Percentiles rank a stretch among this genome's conserved stretches.
Evolutionary conservation across 176 grass and related monocot species (phyloP).

Genomic region (Oryza officinalis): DNA sequence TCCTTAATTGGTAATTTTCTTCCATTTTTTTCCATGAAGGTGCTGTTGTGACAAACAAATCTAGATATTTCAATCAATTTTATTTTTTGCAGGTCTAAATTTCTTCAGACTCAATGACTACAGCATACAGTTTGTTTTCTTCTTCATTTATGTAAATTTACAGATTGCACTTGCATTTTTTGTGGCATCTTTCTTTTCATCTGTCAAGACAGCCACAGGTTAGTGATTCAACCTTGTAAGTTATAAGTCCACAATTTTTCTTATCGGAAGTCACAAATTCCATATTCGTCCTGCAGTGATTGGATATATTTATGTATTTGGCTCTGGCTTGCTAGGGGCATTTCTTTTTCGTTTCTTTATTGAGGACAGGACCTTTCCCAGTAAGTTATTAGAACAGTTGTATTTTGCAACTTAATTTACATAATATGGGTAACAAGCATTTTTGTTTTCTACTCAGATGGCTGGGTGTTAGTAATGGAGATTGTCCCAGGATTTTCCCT

Average conservation of each 20-base stretch:
- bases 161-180: conserved; percentile 70
- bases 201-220: conserved; percentile 64
- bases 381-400: conserved; percentile 48
- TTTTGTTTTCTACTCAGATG: conserved; percentile 32
- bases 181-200: conserved; percentile 53
- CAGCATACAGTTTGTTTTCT: conserved; percentile 58
- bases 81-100: conserved; percentile 54
- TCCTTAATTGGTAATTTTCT: conserved; percentile 38
- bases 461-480: conserved; percentile 63
- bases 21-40: neutral
- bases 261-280: conserved; percentile 18
- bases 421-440: conserved; percentile 21
- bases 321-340: conserved; percentile 69
- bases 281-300: conserved; percentile 31
- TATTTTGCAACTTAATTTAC: conserved; percentile 20
- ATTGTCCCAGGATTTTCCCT: conserved; percentile 69
- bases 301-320: conserved; percentile 75
- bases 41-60: conserved; percentile 18
- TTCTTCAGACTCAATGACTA: conserved; percentile 62
- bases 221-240: conserved; percentile 32
- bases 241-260: conserved; percentile 9
- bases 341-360: conserved; percentile 70
- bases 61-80: conserved; percentile 8
- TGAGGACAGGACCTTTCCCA: conserved; percentile 54
- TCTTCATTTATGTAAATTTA: conserved; percentile 62